Conservation (phyloP, 352 stramenopile genomes). For the Pythium coloratum region DNA sequence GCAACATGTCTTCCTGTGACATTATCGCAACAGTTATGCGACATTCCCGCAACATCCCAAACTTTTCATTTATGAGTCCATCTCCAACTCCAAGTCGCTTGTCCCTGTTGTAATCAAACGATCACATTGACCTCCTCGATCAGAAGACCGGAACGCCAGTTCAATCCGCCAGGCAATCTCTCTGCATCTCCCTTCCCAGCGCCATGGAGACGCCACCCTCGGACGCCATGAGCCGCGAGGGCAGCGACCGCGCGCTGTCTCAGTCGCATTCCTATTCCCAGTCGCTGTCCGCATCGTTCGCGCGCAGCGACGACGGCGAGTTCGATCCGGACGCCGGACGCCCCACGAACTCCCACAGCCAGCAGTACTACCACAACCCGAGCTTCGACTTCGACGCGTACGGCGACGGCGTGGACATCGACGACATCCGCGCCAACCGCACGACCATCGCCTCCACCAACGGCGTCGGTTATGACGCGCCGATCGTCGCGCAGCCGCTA, state of each 20-base stretch:
- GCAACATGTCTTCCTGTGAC: not conserved
- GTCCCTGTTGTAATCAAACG: not conserved
- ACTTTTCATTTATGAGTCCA: not conserved
- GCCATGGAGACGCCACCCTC: not conserved
- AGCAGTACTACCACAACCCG: constrained; percentile 4
- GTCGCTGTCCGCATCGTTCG: not conserved
- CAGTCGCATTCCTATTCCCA: not conserved
- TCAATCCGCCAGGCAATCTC: not conserved
- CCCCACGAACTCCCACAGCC: not conserved
- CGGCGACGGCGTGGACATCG: constrained; percentile 28
- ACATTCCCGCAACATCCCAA: not conserved
- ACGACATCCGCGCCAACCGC: constrained; percentile 24
- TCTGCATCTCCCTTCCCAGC: not conserved
- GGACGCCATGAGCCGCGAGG: constrained; percentile 5
- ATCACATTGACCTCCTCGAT: not conserved
- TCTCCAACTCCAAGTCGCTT: not conserved
- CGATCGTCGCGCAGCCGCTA: constrained; percentile 10
- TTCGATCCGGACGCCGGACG: not conserved
- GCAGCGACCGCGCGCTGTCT: not conserved
- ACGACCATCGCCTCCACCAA: not conserved
- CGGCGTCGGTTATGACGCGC: not conserved
- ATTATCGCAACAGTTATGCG: not conserved
- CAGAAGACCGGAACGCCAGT: not conserved
- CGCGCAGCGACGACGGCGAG: constrained; percentile 11
- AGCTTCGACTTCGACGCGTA: constrained; percentile 31